Percentiles rank a stretch among this genome's conserved stretches.
Evolutionary conservation across 2,329 filamentous ascomycete genomes (phyloP).

Genomic region (Ophiocordyceps camponoti-rufipedis): DNA sequence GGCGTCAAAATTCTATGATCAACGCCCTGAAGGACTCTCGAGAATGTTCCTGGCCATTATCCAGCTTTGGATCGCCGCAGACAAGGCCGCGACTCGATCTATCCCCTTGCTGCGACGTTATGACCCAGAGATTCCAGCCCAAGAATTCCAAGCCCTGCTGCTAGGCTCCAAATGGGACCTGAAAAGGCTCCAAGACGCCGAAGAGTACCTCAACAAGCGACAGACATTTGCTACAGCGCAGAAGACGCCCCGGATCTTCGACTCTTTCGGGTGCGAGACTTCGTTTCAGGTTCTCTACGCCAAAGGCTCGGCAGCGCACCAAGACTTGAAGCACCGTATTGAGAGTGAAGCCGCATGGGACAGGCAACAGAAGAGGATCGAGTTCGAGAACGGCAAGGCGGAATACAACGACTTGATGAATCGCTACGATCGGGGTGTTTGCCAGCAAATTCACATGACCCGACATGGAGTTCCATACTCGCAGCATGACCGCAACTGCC

Average conservation of each 20-base stretch:
- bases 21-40: constrained; percentile 27
- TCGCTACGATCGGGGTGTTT: background rate
- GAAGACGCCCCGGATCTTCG: constrained; percentile 6
- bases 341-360: constrained; percentile 13
- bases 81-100: constrained; percentile 21
- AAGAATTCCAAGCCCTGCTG: constrained; percentile 23
- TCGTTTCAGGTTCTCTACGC: constrained; percentile 8
- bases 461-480: background rate
- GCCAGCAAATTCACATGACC: constrained; percentile 2
- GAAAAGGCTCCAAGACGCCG: background rate
- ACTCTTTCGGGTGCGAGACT: constrained; percentile 2
- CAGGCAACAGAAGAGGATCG: constrained; percentile 2
- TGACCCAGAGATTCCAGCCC: constrained; percentile 20
- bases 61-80: constrained; percentile 40
- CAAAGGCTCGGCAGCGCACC: constrained; percentile 10
- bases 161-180: constrained; percentile 25
- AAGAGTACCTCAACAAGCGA: background rate
- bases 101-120: constrained; percentile 27
- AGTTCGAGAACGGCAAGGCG: constrained; percentile 3
- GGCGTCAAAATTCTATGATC: constrained; percentile 13
- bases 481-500: constrained; percentile 10
- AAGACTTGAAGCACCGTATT: constrained; percentile 18
- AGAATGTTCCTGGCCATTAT: constrained; percentile 35
- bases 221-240: background rate
- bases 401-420: constrained; percentile 4